Percentiles rank a stretch among this genome's conserved stretches.
These are phyloP conservation scores for Picea glauca DNA, from an alignment of 75 land plant genomes.

Conservation along the genomic window DNA sequence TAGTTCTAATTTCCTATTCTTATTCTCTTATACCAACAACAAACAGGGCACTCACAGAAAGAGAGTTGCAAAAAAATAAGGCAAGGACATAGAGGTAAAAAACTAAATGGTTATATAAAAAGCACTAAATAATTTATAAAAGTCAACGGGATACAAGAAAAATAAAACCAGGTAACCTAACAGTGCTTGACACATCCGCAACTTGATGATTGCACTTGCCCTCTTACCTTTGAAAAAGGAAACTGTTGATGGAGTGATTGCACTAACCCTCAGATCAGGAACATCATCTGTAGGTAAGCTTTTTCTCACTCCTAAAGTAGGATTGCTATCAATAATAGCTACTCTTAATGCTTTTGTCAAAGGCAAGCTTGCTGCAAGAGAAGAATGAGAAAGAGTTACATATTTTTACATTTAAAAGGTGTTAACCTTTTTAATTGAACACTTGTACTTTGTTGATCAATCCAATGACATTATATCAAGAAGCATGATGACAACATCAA, in stretches of 20 bases:
- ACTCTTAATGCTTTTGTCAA: slow-evolving; percentile 73
- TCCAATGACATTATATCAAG: not conserved
- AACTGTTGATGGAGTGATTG: slow-evolving; percentile 91
- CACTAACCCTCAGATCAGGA: slow-evolving; percentile 93
- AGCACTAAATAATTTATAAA: not conserved
- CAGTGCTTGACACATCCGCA: not conserved
- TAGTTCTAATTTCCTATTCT: not conserved
- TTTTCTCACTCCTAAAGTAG: slow-evolving; percentile 27
- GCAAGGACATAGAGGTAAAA: not conserved
- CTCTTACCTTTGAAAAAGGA: slow-evolving; percentile 78
- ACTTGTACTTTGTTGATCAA: not conserved
- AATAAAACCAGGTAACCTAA: not conserved
- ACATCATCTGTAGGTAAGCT: slow-evolving; percentile 38
- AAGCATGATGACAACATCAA: not conserved
- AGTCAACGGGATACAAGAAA: not conserved
- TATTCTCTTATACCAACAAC: not conserved
- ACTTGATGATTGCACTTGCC: not conserved
- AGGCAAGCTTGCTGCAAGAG: slow-evolving; percentile 65
- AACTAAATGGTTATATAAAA: not conserved
- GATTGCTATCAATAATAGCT: slow-evolving; percentile 88
- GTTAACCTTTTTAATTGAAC: not conserved
- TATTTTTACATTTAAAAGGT: not conserved
- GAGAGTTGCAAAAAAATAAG: not conserved
- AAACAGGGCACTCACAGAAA: not conserved
- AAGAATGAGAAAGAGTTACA: slow-evolving; percentile 1